Conservation (phyloP, 148 eudicot genomes). For the Heliosperma pusillum region DNA sequence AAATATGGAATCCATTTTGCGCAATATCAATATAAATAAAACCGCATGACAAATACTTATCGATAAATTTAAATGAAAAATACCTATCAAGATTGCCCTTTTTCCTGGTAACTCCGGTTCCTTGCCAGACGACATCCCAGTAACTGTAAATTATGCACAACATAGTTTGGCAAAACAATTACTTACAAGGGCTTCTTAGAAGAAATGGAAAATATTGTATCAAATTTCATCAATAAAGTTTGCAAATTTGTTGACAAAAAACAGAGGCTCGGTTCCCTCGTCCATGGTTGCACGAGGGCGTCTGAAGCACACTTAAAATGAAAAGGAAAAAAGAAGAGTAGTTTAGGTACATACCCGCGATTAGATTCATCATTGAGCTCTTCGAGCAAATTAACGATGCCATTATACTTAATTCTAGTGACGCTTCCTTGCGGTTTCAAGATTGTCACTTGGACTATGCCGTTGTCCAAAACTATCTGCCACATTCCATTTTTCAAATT, state of each 20-base stretch:
- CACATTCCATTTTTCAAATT: background rate
- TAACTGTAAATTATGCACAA: slow-evolving; percentile 37
- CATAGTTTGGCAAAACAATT: too few species aligned
- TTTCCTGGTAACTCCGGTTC: slow-evolving; percentile 54
- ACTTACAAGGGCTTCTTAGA: too few species aligned
- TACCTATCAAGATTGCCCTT: slow-evolving; percentile 69
- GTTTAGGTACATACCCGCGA: slow-evolving; percentile 52
- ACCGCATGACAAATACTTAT: too few species aligned
- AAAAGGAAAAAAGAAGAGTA: background rate
- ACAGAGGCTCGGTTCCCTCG: too few species aligned
- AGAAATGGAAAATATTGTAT: too few species aligned
- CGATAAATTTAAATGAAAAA: too few species aligned
- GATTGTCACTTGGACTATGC: slow-evolving; percentile 48
- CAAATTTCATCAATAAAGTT: too few species aligned
- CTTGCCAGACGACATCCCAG: slow-evolving; percentile 81
- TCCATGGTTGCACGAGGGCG: too few species aligned
- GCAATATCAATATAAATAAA: too few species aligned
- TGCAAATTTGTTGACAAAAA: too few species aligned
- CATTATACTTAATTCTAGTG: slow-evolving; percentile 47
- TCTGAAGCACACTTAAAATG: too few species aligned
- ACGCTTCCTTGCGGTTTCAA: slow-evolving; percentile 60
- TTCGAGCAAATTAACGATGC: slow-evolving; percentile 62
- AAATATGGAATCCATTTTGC: too few species aligned
- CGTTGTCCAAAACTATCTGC: slow-evolving; percentile 68
- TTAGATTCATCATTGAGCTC: slow-evolving; percentile 36